Conservation (phyloP, 1,139 yeast species). For the Protomyces arabidopsidicola region DNA sequence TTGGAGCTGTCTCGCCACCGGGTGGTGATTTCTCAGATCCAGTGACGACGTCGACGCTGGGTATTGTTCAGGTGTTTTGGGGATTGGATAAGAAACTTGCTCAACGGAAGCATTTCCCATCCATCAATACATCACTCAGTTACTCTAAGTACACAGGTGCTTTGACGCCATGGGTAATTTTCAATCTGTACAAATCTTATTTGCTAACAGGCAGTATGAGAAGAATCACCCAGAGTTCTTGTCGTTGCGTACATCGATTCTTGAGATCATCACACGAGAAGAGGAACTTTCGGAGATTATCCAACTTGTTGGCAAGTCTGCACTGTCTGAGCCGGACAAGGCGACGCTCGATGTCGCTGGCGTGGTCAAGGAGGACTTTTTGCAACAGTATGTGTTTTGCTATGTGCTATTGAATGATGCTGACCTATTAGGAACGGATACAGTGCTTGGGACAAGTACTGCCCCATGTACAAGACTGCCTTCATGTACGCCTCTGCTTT, state of each 20-base stretch:
- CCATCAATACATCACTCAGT: conserved; percentile 90
- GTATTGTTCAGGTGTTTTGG: conserved; percentile 99
- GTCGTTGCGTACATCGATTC: conserved; percentile 77
- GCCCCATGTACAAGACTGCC: conserved; percentile 98
- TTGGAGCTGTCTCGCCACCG: conserved; percentile 99
- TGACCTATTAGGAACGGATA: conserved; percentile 62
- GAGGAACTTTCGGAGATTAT: conserved; percentile 93
- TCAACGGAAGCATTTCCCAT: conserved; percentile 99
- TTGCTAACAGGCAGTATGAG: conserved; percentile 49
- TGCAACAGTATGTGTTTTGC: conserved; percentile 61
- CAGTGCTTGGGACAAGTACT: conserved; percentile 94
- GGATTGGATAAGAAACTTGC: conserved; percentile 98
- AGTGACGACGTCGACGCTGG: conserved; percentile 93
- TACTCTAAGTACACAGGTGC: conserved; percentile 93
- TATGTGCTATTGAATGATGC: background rate
- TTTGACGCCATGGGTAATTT: conserved; percentile 58
- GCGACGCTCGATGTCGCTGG: conserved; percentile 90
- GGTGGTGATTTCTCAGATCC: conserved; percentile 99
- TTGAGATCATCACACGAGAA: conserved; percentile 92
- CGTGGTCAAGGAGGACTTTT: conserved; percentile 92
- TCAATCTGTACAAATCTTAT: no score
- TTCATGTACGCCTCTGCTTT: conserved; percentile 53
- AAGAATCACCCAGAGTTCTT: conserved; percentile 88
- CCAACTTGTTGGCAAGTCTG: conserved; percentile 97
- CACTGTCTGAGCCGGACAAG: conserved; percentile 92